phyloP scores from a whole-genome alignment of 495 filamentous ascomycete genomes.

The Lophium mytilinum region DNA sequence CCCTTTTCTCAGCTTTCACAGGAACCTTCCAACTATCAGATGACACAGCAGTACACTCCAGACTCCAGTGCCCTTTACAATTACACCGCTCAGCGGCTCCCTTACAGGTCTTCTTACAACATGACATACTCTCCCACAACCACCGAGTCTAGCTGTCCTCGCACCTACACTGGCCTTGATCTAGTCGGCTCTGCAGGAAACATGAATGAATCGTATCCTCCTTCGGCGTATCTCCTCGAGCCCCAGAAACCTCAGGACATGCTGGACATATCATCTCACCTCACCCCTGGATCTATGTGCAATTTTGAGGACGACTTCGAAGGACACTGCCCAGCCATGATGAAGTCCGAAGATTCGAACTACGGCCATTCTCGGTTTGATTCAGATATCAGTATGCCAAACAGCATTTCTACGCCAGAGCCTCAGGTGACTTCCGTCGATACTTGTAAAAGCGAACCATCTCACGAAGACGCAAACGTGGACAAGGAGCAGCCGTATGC shows the following conservation, averaged over 20 bases:
- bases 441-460: conserved; percentile 10
- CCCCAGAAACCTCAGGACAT: conserved; percentile 12
- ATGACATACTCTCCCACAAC: conserved; percentile 7
- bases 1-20: background rate
- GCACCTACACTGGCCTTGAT: conserved; percentile 13
- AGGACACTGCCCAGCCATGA: background rate
- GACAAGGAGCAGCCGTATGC: conserved; percentile 63
- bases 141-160: conserved; percentile 11
- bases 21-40: conserved; percentile 3
- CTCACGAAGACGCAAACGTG: conserved; percentile 18
- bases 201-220: conserved; percentile 16
- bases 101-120: conserved; percentile 11
- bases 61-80: background rate
- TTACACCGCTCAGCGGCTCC: conserved; percentile 5
- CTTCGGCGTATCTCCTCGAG: conserved; percentile 18
- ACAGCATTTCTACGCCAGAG: conserved; percentile 2
- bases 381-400: background rate
- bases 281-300: background rate
- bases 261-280: conserved; percentile 5
- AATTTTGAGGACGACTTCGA: conserved; percentile 9
- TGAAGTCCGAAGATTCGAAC: conserved; percentile 11
- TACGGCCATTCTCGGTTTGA: background rate
- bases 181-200: conserved; percentile 3
- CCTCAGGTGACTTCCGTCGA: background rate
- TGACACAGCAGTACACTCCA: background rate